A percentile compares a stretch with the other conserved stretches of the same genome.
These are phyloP conservation scores for Tricholoma flavovirens DNA, from an alignment of 768 basidiomycete genomes.

Conservation along the genomic window DNA sequence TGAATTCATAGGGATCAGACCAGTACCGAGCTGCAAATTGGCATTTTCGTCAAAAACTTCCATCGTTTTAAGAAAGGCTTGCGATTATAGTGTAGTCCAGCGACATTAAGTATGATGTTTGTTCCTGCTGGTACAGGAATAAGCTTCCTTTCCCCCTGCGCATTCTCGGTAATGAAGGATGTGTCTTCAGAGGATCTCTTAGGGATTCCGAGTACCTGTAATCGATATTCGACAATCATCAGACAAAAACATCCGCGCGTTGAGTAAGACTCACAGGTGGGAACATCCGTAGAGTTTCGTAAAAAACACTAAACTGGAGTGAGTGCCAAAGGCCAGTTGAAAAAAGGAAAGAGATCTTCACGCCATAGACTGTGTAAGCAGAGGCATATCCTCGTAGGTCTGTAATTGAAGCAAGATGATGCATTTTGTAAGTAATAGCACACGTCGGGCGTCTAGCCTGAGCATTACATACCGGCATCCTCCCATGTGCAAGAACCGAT, in stretches of 20 bases:
- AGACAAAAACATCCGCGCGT: background rate
- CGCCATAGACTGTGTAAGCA: slow-evolving; percentile 35
- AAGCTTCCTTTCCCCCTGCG: slow-evolving; percentile 30
- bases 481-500: slow-evolving; percentile 23
- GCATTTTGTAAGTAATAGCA: background rate
- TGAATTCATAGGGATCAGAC: slow-evolving; percentile 45
- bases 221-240: background rate
- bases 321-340: background rate
- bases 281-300: slow-evolving; percentile 46
- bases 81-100: slow-evolving; percentile 50
- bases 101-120: slow-evolving; percentile 28
- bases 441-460: background rate
- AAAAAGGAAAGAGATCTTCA: slow-evolving; percentile 11
- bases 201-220: slow-evolving; percentile 36
- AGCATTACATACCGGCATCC: slow-evolving; percentile 22
- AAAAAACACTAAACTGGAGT: slow-evolving; percentile 31
- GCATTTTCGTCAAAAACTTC: background rate
- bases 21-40: slow-evolving; percentile 43
- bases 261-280: slow-evolving; percentile 31
- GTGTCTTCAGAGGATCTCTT: slow-evolving; percentile 45
- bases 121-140: slow-evolving; percentile 41
- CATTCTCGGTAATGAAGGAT: slow-evolving; percentile 27
- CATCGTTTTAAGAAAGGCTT: slow-evolving; percentile 10
- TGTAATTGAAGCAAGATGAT: slow-evolving; percentile 9
- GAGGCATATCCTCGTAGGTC: slow-evolving; percentile 36